Evolutionary conservation across 768 basidiomycete genomes (phyloP).

Genomic region (Tephrocybe sp.): DNA sequence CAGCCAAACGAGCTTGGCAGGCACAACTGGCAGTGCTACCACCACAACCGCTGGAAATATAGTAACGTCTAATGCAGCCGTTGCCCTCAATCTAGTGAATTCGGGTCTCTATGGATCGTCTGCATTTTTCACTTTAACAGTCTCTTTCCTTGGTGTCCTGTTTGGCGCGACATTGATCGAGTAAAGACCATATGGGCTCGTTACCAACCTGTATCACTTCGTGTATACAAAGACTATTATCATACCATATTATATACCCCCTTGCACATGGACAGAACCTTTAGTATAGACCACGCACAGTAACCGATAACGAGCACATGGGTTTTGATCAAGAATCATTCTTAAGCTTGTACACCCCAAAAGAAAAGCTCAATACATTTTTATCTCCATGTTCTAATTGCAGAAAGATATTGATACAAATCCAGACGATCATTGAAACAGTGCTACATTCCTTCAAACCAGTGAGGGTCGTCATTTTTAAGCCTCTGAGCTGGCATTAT

Average conservation of each 20-base stretch:
- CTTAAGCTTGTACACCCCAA: not conserved
- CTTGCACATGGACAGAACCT: not conserved
- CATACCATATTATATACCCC: no score
- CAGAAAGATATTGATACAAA: slow-evolving; percentile 16
- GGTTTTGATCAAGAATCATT: no score
- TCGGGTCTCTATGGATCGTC: not conserved
- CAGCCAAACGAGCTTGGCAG: slow-evolving; percentile 9
- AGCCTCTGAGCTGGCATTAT: slow-evolving; percentile 19
- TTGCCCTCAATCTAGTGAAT: not conserved
- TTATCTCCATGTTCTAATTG: slow-evolving; percentile 2
- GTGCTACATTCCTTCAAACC: slow-evolving; percentile 6
- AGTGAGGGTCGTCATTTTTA: slow-evolving; percentile 3
- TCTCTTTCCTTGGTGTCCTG: slow-evolving; percentile 10
- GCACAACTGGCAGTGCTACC: slow-evolving; percentile 7
- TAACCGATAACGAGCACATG: no score
- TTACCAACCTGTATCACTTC: not conserved
- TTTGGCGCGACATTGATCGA: slow-evolving; percentile 8
- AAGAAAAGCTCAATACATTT: not conserved
- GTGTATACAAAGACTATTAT: no score
- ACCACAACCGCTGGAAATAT: slow-evolving; percentile 8
- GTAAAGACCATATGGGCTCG: not conserved
- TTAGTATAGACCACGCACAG: no score
- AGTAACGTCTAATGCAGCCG: slow-evolving; percentile 17
- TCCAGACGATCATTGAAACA: slow-evolving; percentile 3
- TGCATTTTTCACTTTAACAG: slow-evolving; percentile 4